A percentile compares a stretch with the other conserved stretches of the same genome.
Evolutionary conservation across 306 rosid genomes (phyloP).

Genomic region (Ormosia semicastrata): DNA sequence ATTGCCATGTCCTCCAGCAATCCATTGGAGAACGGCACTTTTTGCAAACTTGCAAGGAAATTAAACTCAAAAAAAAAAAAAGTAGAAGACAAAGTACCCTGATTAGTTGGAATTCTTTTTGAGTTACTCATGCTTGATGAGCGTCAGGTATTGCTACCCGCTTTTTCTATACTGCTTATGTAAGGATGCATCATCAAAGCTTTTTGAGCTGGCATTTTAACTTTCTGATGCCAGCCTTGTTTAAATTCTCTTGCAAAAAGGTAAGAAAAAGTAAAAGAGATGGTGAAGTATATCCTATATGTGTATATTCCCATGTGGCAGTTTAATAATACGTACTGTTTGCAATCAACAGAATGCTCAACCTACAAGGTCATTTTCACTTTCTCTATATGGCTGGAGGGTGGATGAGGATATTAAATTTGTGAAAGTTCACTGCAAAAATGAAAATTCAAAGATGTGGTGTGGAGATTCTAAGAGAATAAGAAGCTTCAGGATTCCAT

Average conservation of each 20-base stretch:
- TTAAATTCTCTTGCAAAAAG: not conserved
- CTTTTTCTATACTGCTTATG: not conserved
- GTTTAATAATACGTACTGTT: not conserved
- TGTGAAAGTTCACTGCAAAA: not conserved
- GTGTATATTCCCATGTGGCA: not conserved
- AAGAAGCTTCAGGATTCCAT: not conserved
- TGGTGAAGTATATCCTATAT: not conserved
- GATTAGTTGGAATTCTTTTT: not conserved
- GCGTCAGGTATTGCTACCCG: not conserved
- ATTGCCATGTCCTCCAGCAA: not conserved
- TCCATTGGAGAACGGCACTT: not conserved
- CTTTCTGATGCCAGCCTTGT: not conserved
- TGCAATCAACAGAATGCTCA: not conserved
- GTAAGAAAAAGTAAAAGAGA: not conserved
- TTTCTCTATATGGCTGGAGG: not conserved
- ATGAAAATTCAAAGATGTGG: not conserved
- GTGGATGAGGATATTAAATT: not conserved
- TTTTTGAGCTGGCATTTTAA: not conserved
- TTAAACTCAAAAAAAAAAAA: not conserved
- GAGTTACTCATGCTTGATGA: not conserved
- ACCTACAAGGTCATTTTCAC: not conserved
- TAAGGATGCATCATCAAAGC: not conserved
- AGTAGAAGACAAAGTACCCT: not conserved
- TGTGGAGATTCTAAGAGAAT: not conserved
- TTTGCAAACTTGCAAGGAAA: not conserved